Conservation (phyloP, 192 early-diverging fungal species). For the Podila minutissima region DNA sequence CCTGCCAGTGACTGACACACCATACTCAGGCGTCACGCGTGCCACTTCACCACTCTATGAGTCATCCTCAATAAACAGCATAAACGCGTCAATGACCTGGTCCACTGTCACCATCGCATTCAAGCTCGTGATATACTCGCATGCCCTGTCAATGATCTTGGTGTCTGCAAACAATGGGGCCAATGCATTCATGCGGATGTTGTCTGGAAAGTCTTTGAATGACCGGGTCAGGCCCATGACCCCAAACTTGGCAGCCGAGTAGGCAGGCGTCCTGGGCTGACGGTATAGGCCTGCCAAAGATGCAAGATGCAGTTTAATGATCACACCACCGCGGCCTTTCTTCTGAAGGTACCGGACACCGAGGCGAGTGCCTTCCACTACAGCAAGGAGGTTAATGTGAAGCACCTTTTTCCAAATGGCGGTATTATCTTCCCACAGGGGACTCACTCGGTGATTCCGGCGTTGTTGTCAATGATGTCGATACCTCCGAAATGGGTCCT, state of each 20-base stretch:
- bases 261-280: slow-evolving; percentile 67
- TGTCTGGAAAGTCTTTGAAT: slow-evolving; percentile 51
- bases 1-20: not conserved
- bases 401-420: slow-evolving; percentile 64
- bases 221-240: slow-evolving; percentile 71
- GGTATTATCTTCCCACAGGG: slow-evolving; percentile 55
- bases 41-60: slow-evolving; percentile 58
- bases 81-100: slow-evolving; percentile 66
- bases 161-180: slow-evolving; percentile 69
- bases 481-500: slow-evolving; percentile 62
- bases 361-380: slow-evolving; percentile 78
- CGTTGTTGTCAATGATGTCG: slow-evolving; percentile 73
- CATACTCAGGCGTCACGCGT: not conserved
- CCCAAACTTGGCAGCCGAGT: slow-evolving; percentile 81
- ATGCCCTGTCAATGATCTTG: slow-evolving; percentile 53
- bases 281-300: slow-evolving; percentile 75
- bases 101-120: slow-evolving; percentile 36
- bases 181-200: slow-evolving; percentile 71
- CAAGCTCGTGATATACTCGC: slow-evolving; percentile 31
- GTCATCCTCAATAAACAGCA: slow-evolving; percentile 69
- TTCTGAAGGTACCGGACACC: slow-evolving; percentile 67
- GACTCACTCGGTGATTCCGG: slow-evolving; percentile 59
- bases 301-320: slow-evolving; percentile 83
- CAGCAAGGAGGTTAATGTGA: slow-evolving; percentile 79
- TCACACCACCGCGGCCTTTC: slow-evolving; percentile 56